These are phyloP conservation scores for Pichia cactophila DNA, from an alignment of 1,139 yeast species.

Conservation along the genomic window DNA sequence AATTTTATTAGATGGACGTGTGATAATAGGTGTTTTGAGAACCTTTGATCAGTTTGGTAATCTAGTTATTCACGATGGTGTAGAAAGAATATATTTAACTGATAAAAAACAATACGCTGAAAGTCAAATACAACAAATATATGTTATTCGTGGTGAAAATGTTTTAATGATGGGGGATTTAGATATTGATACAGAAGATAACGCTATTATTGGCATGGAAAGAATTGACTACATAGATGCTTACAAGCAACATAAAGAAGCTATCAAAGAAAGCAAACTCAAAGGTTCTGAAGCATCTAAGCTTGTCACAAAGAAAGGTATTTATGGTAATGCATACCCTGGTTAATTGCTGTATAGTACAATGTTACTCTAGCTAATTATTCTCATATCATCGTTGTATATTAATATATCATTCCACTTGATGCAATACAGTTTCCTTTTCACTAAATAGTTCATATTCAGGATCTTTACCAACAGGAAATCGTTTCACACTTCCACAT, in stretches of 20 bases:
- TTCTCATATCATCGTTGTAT: neutral
- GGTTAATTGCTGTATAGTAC: neutral
- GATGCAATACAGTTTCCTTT: slow-evolving; percentile 13
- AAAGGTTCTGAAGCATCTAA: neutral
- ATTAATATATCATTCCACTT: neutral
- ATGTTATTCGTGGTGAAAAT: slow-evolving; percentile 92
- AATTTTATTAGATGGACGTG: slow-evolving; percentile 82
- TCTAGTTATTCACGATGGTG: slow-evolving; percentile 82
- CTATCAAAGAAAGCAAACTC: neutral
- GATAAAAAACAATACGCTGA: slow-evolving; percentile 60
- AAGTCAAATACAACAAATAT: slow-evolving; percentile 53
- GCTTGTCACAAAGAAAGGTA: slow-evolving; percentile 2
- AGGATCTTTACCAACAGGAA: slow-evolving; percentile 33
- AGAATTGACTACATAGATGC: slow-evolving; percentile 5
- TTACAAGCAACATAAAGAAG: slow-evolving; percentile 1
- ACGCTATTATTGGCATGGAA: slow-evolving; percentile 34
- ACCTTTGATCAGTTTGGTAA: slow-evolving; percentile 96
- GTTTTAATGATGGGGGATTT: slow-evolving; percentile 94
- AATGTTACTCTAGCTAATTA: neutral
- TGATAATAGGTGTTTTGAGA: slow-evolving; percentile 81
- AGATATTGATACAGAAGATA: slow-evolving; percentile 82
- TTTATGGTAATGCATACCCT: slow-evolving; percentile 1
- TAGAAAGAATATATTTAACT: slow-evolving; percentile 71
- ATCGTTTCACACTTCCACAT: slow-evolving; percentile 34
- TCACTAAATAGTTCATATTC: slow-evolving; percentile 29